Evolutionary conservation across 176 grass and related monocot genomes (phyloP).

Genomic region (Neostapfia colusana): DNA sequence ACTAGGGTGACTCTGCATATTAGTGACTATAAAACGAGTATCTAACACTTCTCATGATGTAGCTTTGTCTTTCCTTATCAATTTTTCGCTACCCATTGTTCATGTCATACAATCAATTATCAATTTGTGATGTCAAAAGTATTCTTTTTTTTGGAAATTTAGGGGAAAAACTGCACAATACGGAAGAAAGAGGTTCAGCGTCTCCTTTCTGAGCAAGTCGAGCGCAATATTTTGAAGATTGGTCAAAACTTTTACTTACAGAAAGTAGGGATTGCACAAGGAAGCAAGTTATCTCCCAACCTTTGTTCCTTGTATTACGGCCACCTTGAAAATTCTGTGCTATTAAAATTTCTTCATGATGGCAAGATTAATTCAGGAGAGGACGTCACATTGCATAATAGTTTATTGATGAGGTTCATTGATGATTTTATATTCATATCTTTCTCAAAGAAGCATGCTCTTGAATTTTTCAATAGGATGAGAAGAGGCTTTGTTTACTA

Average conservation of each 20-base stretch:
- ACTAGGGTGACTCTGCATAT: neutral
- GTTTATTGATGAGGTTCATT: slow-evolving; percentile 74
- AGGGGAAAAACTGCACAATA: slow-evolving; percentile 50
- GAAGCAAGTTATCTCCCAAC: slow-evolving; percentile 68
- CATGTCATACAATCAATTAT: neutral
- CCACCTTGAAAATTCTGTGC: slow-evolving; percentile 67
- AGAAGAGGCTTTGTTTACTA: slow-evolving; percentile 72
- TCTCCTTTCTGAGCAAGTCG: slow-evolving; percentile 59
- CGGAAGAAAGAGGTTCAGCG: slow-evolving; percentile 51
- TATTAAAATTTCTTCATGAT: slow-evolving; percentile 51
- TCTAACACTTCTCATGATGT: neutral
- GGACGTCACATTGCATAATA: slow-evolving; percentile 25
- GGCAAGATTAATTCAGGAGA: slow-evolving; percentile 34
- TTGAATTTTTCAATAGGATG: slow-evolving; percentile 62
- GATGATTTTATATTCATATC: slow-evolving; percentile 94
- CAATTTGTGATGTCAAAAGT: neutral
- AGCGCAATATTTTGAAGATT: slow-evolving; percentile 69
- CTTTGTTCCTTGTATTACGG: slow-evolving; percentile 89
- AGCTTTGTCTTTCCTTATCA: slow-evolving; percentile 4
- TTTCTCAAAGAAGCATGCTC: slow-evolving; percentile 67
- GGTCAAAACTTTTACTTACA: slow-evolving; percentile 69
- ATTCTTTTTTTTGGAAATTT: slow-evolving; percentile 25
- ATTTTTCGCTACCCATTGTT: slow-evolving; percentile 14
- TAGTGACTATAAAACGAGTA: neutral
- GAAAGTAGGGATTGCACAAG: slow-evolving; percentile 82